These are phyloP conservation scores for Closterium sp. DNA, from an alignment of 139 green algal species.

Conservation along the genomic window DNA sequence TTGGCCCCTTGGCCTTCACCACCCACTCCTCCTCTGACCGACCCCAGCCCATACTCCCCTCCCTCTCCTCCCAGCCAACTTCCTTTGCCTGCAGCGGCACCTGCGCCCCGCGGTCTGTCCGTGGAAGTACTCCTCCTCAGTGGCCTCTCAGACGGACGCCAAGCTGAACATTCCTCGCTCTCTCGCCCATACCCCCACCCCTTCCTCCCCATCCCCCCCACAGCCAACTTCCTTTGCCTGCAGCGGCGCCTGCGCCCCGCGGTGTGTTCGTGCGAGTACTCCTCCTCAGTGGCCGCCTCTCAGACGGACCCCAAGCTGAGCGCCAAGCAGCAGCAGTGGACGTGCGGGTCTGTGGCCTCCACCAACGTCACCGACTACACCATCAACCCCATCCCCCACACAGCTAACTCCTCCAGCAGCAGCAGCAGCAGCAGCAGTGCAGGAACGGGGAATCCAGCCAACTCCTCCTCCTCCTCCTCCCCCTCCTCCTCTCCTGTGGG, in stretches of 20 bases:
- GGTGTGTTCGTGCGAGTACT: conserved; percentile 33
- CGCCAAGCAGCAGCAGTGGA: conserved; percentile 8
- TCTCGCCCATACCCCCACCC: background rate
- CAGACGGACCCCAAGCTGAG: conserved; percentile 23
- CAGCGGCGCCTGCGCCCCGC: conserved; percentile 7
- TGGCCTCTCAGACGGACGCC: background rate
- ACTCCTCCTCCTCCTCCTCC: background rate
- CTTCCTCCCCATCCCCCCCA: background rate
- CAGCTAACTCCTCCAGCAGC: background rate
- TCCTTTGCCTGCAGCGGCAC: too few relatives aligned
- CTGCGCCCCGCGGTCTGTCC: too few relatives aligned
- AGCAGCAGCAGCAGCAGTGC: background rate
- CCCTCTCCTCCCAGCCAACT: too few relatives aligned
- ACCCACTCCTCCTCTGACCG: too few relatives aligned
- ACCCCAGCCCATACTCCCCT: too few relatives aligned
- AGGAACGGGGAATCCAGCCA: background rate
- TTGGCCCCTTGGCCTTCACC: too few relatives aligned
- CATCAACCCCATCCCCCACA: background rate
- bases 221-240: conserved; percentile 27
- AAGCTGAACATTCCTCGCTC: background rate
- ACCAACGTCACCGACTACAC: conserved; percentile 19
- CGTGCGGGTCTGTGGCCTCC: conserved; percentile 13
- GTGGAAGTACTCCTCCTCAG: background rate
- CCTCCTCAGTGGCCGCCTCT: background rate
- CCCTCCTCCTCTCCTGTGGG: background rate